Percentiles rank a stretch among this genome's conserved stretches.
phyloP scores from a whole-genome alignment of 2,329 filamentous ascomycete genomes.

The Nigrospora sphaerica region DNA sequence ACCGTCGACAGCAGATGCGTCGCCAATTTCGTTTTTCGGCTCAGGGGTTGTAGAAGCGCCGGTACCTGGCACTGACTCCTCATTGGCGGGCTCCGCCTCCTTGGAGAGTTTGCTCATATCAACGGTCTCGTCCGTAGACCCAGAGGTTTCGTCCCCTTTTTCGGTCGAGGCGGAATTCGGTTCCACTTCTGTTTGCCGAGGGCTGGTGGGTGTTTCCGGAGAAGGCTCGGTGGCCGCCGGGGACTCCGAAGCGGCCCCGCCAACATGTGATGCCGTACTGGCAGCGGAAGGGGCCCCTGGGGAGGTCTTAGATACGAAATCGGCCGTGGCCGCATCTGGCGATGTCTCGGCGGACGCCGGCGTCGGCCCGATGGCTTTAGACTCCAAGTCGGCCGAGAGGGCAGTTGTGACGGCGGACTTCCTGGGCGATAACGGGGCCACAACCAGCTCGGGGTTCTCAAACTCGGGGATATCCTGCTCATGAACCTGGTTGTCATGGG shows the following conservation, averaged over 20 bases:
- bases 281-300: background rate
- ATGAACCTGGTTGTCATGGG: conserved; percentile 51
- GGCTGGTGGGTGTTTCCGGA: background rate
- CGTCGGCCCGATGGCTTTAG: background rate
- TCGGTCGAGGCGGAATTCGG: background rate
- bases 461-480: conserved; percentile 38
- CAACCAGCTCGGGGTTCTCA: conserved; percentile 49
- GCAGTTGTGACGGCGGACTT: conserved; percentile 18
- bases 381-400: background rate
- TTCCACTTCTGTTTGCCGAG: background rate
- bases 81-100: background rate
- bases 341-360: background rate
- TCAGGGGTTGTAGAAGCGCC: conserved; percentile 1
- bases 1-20: conserved; percentile 19
- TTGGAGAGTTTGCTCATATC: no score
- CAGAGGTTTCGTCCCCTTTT: no score
- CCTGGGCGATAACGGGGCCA: conserved; percentile 50
- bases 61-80: conserved; percentile 1
- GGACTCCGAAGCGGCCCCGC: background rate
- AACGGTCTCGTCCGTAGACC: no score
- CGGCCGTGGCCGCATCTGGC: background rate
- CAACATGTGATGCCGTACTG: background rate
- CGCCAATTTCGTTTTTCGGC: conserved; percentile 12
- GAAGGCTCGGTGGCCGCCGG: background rate
- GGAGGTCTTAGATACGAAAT: background rate